Percentiles rank a stretch among this genome's conserved stretches.
Evolutionary conservation across 257 asterid genomes (phyloP).

Genomic region (Nicotiana sylvestris): DNA sequence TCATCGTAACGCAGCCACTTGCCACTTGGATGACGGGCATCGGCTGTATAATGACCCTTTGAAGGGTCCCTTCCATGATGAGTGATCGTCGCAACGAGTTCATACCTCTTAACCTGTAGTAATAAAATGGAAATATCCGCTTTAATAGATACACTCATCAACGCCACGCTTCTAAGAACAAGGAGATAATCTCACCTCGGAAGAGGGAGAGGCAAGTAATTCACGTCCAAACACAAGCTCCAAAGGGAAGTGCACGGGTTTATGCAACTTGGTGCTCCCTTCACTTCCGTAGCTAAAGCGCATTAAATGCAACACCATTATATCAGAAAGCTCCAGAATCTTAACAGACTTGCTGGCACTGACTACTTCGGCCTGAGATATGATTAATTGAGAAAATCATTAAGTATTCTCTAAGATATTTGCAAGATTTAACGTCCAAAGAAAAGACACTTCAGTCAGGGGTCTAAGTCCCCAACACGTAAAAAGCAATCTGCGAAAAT

Average conservation of each 20-base stretch:
- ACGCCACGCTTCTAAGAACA: background rate
- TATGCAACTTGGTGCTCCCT: slow-evolving; percentile 74
- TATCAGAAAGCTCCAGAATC: slow-evolving; percentile 65
- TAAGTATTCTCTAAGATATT: background rate
- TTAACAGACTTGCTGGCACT: slow-evolving; percentile 69
- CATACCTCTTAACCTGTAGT: slow-evolving; percentile 50
- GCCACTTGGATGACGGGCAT: slow-evolving; percentile 73
- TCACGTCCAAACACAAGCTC: slow-evolving; percentile 68
- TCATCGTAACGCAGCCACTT: slow-evolving; percentile 80
- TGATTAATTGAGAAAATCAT: background rate
- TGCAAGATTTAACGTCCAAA: background rate
- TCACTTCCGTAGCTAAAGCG: slow-evolving; percentile 78
- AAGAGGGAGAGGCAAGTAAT: slow-evolving; percentile 53
- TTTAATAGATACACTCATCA: background rate
- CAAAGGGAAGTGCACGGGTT: slow-evolving; percentile 66
- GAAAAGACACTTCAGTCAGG: background rate
- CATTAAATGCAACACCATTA: slow-evolving; percentile 78
- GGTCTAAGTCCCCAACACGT: background rate
- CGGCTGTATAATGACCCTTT: slow-evolving; percentile 79
- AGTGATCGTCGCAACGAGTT: slow-evolving; percentile 73
- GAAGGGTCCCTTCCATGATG: slow-evolving; percentile 82
- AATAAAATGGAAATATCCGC: background rate
- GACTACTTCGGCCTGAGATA: slow-evolving; percentile 68
- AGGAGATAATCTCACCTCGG: slow-evolving; percentile 43
- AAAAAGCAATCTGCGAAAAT: too few relatives aligned